Conservation (phyloP, 371 early-diverging fungal species). For the Rozella allomycis region DNA sequence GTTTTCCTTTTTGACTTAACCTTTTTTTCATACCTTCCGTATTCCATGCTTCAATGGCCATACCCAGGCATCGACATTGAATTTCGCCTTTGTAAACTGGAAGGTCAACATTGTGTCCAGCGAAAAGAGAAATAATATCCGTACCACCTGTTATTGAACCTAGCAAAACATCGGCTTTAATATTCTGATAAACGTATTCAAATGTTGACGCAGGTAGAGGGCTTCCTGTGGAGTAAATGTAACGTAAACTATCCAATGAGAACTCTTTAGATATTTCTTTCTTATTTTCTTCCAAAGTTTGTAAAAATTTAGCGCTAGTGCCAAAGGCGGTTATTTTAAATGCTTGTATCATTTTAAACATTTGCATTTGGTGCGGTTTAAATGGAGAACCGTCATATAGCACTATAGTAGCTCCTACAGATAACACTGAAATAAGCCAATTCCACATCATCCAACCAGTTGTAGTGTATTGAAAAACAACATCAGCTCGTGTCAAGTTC, state of each 20-base stretch:
- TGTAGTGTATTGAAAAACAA: slow-evolving; percentile 81
- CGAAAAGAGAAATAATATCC: slow-evolving; percentile 86
- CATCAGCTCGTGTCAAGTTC: slow-evolving; percentile 43
- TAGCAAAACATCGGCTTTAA: slow-evolving; percentile 57
- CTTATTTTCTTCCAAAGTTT: slow-evolving; percentile 55
- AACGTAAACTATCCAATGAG: slow-evolving; percentile 37
- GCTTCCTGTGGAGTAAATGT: slow-evolving; percentile 81
- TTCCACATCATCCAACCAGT: slow-evolving; percentile 99
- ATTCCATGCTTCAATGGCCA: slow-evolving; percentile 88
- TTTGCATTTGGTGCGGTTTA: slow-evolving; percentile 44
- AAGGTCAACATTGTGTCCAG: slow-evolving; percentile 55
- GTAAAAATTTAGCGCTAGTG: slow-evolving; percentile 84
- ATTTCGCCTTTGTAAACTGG: slow-evolving; percentile 89
- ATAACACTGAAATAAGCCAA: slow-evolving; percentile 55
- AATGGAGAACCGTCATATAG: slow-evolving; percentile 88
- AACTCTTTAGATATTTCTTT: slow-evolving; percentile 31
- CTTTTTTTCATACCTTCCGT: slow-evolving; percentile 14
- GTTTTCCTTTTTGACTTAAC: slow-evolving; percentile 17
- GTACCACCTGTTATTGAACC: slow-evolving; percentile 88
- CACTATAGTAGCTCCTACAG: slow-evolving; percentile 50
- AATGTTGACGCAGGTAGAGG: slow-evolving; percentile 74
- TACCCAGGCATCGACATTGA: slow-evolving; percentile 72
- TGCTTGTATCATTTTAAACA: slow-evolving; percentile 60
- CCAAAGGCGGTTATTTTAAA: slow-evolving; percentile 65
- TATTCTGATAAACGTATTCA: slow-evolving; percentile 62